phyloP scores from a whole-genome alignment of 129 eudicot genomes.

The Tagetes erecta region DNA sequence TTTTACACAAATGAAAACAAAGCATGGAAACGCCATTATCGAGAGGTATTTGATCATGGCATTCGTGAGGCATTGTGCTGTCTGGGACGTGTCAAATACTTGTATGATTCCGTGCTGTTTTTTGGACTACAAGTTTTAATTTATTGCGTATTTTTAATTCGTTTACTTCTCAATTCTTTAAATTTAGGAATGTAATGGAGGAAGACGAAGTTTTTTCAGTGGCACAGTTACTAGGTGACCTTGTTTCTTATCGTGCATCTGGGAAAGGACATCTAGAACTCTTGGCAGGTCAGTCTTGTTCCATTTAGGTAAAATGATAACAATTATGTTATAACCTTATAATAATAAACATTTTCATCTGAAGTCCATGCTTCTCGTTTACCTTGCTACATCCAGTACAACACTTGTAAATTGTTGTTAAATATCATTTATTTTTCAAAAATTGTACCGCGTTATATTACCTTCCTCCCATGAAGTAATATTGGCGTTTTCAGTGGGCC shows the following conservation, averaged over 20 bases:
- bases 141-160: conserved; percentile 14
- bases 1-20: conserved; percentile 58
- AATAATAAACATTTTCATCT: background rate
- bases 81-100: conserved; percentile 74
- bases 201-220: conserved; percentile 79
- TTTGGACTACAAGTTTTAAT: conserved; percentile 11
- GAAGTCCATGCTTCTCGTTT: conserved; percentile 1
- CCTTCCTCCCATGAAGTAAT: background rate
- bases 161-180: conserved; percentile 4
- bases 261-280: conserved; percentile 78
- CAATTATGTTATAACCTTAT: background rate
- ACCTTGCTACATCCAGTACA: background rate
- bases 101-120: conserved; percentile 44
- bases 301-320: conserved; percentile 15
- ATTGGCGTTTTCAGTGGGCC: background rate
- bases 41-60: conserved; percentile 75
- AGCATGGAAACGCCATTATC: conserved; percentile 73
- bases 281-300: conserved; percentile 59
- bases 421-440: background rate
- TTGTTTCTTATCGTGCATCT: conserved; percentile 78
- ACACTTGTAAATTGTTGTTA: background rate
- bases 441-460: background rate
- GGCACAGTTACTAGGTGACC: conserved; percentile 73
- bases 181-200: conserved; percentile 50
- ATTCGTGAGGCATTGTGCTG: conserved; percentile 87